phyloP scores from a whole-genome alignment of 192 early-diverging fungal species.

The Fimicolochytrium jonesii region DNA sequence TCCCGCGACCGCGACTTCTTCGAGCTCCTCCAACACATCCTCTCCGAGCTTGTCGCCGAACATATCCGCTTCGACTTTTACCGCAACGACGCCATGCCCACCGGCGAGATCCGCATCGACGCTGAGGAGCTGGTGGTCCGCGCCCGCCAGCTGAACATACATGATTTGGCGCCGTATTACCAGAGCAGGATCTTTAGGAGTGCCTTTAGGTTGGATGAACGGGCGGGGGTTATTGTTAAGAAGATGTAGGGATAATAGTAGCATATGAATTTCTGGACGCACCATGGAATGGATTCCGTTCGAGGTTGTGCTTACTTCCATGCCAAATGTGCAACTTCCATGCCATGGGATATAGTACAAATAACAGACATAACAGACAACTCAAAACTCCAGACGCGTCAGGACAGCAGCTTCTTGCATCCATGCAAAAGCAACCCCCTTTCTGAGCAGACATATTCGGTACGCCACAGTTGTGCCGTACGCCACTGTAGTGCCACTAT shows the following conservation, averaged over 20 bases:
- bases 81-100: constrained; percentile 52
- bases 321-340: too few species aligned
- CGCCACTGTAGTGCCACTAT: too few species aligned
- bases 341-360: too few species aligned
- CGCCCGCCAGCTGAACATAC: constrained; percentile 57
- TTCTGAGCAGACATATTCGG: too few species aligned
- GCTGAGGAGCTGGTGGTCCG: constrained; percentile 59
- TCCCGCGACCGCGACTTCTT: constrained; percentile 69
- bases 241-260: constrained; percentile 23
- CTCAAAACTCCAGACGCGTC: too few species aligned
- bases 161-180: constrained; percentile 61
- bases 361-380: too few species aligned
- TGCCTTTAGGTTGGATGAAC: constrained; percentile 10
- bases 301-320: too few species aligned
- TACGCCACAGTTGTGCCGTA: too few species aligned
- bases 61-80: constrained; percentile 70
- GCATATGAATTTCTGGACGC: too few species aligned
- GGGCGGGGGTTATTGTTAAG: constrained; percentile 7
- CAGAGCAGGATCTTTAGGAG: constrained; percentile 46
- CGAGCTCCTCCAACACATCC: constrained; percentile 72
- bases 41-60: constrained; percentile 72
- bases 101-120: constrained; percentile 56
- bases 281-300: too few species aligned
- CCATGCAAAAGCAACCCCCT: too few species aligned
- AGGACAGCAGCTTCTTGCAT: too few species aligned